These are phyloP conservation scores for Knufia petricola DNA, from an alignment of 2,329 filamentous ascomycete species.

Conservation along the genomic window DNA sequence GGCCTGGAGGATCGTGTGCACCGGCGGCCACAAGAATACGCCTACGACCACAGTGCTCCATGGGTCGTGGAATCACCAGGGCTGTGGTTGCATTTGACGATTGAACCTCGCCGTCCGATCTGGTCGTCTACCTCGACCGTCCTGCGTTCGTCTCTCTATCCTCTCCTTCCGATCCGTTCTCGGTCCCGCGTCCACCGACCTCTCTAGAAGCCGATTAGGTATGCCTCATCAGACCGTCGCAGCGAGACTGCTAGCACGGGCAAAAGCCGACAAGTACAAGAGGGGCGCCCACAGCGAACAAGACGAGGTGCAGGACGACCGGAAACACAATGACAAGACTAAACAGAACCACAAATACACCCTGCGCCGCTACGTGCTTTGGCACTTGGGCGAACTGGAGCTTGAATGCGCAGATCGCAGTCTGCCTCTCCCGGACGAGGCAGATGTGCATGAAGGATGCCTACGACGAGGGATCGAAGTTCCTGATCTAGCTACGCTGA, in stretches of 20 bases:
- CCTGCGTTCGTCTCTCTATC: no score
- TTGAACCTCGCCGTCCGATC: no score
- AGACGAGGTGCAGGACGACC: neutral
- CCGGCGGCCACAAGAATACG: no score
- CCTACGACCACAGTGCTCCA: no score
- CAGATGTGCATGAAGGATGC: neutral
- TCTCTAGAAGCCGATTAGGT: neutral
- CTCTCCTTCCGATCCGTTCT: no score
- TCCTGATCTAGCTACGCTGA: neutral
- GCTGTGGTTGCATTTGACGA: no score
- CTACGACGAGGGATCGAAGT: neutral
- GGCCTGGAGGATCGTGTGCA: no score
- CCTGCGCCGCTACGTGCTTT: neutral
- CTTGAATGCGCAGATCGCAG: neutral
- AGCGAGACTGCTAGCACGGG: neutral
- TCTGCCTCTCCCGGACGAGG: neutral
- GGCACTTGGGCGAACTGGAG: neutral
- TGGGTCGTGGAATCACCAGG: no score
- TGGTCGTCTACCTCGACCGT: no score
- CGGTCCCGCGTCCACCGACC: no score
- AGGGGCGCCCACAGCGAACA: neutral
- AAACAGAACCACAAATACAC: neutral
- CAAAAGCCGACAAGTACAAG: neutral
- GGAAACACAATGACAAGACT: conserved; percentile 1
- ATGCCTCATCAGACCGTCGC: neutral